phyloP scores from a whole-genome alignment of 768 basidiomycete genomes.

The Strobilomyces confusus region DNA sequence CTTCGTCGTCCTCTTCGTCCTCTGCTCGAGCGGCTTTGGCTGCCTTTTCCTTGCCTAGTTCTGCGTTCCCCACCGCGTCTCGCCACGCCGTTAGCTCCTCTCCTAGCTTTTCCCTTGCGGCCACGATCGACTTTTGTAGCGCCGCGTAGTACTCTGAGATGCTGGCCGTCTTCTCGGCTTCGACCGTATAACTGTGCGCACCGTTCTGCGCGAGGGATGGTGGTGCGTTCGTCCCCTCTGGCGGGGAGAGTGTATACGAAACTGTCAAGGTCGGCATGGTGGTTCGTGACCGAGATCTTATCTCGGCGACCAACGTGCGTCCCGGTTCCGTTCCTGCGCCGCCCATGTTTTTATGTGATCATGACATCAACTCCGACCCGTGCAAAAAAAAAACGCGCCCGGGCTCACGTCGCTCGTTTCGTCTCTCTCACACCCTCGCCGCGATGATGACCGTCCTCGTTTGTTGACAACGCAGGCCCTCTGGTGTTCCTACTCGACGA shows the following conservation, averaged over 20 bases:
- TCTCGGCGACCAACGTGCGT: constrained; percentile 9
- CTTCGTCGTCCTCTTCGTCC: constrained; percentile 45
- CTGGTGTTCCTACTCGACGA: constrained; percentile 13
- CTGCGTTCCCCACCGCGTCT: constrained; percentile 64
- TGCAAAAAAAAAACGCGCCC: constrained; percentile 3
- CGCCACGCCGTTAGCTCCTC: constrained; percentile 72
- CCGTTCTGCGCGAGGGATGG: constrained; percentile 20
- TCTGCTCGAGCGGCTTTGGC: constrained; percentile 41
- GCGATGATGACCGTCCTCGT: constrained; percentile 48
- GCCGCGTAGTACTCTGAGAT: constrained; percentile 43
- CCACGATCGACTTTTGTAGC: constrained; percentile 45
- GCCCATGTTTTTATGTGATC: not conserved
- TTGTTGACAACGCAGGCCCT: constrained; percentile 48
- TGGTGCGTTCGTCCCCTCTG: constrained; percentile 13
- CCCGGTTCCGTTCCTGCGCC: not conserved
- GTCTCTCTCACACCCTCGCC: constrained; percentile 7
- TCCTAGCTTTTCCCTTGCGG: constrained; percentile 54
- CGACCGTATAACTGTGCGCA: constrained; percentile 25
- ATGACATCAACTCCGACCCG: constrained; percentile 13
- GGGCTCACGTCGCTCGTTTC: not conserved
- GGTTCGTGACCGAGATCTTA: constrained; percentile 14
- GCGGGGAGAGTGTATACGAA: constrained; percentile 23
- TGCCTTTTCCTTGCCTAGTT: constrained; percentile 55
- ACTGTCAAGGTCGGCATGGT: constrained; percentile 21
- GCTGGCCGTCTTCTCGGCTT: constrained; percentile 14